Percentiles rank a stretch among this genome's conserved stretches.
Evolutionary conservation across 768 basidiomycete species (phyloP).

Genomic region (Paxillus involutus): DNA sequence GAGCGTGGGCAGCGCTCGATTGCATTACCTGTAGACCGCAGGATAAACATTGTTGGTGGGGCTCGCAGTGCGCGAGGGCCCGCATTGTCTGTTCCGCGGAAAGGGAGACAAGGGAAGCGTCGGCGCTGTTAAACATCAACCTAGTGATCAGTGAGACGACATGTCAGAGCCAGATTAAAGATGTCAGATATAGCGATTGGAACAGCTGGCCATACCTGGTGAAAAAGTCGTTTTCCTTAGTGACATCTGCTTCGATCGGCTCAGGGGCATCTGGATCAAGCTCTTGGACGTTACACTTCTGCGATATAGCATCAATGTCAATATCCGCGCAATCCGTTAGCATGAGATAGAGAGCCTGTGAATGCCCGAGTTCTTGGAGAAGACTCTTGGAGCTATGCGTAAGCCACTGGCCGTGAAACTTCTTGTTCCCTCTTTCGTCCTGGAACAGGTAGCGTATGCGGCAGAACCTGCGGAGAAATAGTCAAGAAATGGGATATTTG

Average conservation of each 20-base stretch:
- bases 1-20: conserved; percentile 22
- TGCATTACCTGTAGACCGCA: conserved; percentile 41
- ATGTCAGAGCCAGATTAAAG: neutral
- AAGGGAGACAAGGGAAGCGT: conserved; percentile 46
- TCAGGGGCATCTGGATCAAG: conserved; percentile 45
- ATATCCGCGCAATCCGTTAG: conserved; percentile 56
- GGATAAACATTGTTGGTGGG: conserved; percentile 45
- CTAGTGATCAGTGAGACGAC: conserved; percentile 31
- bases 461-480: conserved; percentile 55
- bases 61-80: conserved; percentile 29
- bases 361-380: conserved; percentile 65
- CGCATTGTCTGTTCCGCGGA: conserved; percentile 33
- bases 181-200: neutral
- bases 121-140: conserved; percentile 49
- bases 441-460: conserved; percentile 67
- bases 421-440: conserved; percentile 36
- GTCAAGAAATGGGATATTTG: neutral
- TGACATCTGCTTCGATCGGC: conserved; percentile 40
- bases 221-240: conserved; percentile 50
- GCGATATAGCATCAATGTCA: conserved; percentile 52
- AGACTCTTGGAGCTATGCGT: conserved; percentile 62
- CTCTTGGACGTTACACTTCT: conserved; percentile 52
- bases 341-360: conserved; percentile 56
- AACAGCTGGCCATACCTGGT: conserved; percentile 43
- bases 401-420: conserved; percentile 74